Conservation (phyloP, 192 early-diverging fungal species). For the Cladochytrium replicatum region DNA sequence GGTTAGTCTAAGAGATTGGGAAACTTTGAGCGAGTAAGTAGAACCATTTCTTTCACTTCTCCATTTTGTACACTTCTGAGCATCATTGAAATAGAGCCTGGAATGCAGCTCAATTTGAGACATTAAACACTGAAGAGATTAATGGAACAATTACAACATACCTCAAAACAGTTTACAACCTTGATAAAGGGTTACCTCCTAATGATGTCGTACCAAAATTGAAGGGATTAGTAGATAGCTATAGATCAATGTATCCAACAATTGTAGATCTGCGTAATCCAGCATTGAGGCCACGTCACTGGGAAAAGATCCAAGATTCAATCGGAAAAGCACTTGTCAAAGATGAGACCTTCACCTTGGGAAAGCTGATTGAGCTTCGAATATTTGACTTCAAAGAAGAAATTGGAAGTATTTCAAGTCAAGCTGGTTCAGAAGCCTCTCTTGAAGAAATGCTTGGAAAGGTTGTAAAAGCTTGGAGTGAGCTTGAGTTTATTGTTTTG, state of each 20-base stretch:
- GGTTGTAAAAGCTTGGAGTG: conserved; percentile 46
- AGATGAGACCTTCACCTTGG: conserved; percentile 47
- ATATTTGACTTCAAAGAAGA: conserved; percentile 54
- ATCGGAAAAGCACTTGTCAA: conserved; percentile 36
- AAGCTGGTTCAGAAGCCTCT: conserved; percentile 48
- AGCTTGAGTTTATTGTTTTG: conserved; percentile 44
- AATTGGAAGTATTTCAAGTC: conserved; percentile 41
- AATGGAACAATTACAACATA: conserved; percentile 39
- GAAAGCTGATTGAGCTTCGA: conserved; percentile 36
- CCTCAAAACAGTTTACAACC: conserved; percentile 44
- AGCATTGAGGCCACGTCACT: conserved; percentile 46
- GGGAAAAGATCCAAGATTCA: conserved; percentile 53
- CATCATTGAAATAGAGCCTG: conserved; percentile 23
- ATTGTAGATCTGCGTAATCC: conserved; percentile 56
- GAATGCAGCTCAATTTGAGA: conserved; percentile 37
- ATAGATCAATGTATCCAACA: conserved; percentile 41
- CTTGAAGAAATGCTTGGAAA: conserved; percentile 51
- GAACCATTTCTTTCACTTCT: background rate
- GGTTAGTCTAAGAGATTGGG: conserved; percentile 47
- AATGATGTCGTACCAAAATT: conserved; percentile 54
- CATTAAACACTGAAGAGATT: conserved; percentile 46
- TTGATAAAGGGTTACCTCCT: conserved; percentile 57
- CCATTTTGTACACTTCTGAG: conserved; percentile 2
- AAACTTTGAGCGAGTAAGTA: conserved; percentile 32
- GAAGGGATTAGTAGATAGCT: conserved; percentile 45